Base-by-base conservation (phyloP, 352 stramenopile species). In the Globisporangium radiosum region DNA sequence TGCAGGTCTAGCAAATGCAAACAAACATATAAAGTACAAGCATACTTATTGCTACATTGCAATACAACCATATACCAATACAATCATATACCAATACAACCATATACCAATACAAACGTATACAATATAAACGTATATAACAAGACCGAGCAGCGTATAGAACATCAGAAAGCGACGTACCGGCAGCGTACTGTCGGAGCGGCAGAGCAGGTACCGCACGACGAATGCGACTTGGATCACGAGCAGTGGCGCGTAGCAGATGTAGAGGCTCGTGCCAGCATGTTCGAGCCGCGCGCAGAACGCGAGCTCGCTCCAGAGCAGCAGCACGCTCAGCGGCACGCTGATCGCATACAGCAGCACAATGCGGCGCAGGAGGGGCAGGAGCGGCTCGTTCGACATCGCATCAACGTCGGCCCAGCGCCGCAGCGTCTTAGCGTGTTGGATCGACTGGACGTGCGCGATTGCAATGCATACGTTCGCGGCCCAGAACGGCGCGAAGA, bases 151-250 rank as follows among this genome's bases (percentile, higher is more conserved):
- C 17, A 19, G 17, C 17, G 17, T 19, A 19, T 19, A 19, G 17
- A 19, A 19, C 17, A 19, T 19, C 17, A 19, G 17, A 19, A 19
- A 19, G 17, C 17, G 17, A 69, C 73, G 25, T 75, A 92, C 82
- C 37, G 84, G 84, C 7, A 94, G 55, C 1, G 81, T 89, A 64
- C 74, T 90, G 56, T 90, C 76, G 7, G 84, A 87, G 52, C 81
- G 72, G 40, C 84, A 94, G 33, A 94, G 77, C 55, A 94, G 61
- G 60, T 94, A 94, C 17, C 84, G 74, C 9, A 91, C 73, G 19
- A 94, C 73, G 64, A 90, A 91, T 10, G 79, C 80, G 49, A 87
- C 73, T 64, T 94, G 81, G 55, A 94, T 91, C 38, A 89, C 72
- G 73, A 94, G 79, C 15, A 92, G 61, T 45, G 84, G 84, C 40